These are phyloP conservation scores for Pyrenophora seminiperda DNA, from an alignment of 2,329 filamentous ascomycete species.

Conservation along the genomic window DNA sequence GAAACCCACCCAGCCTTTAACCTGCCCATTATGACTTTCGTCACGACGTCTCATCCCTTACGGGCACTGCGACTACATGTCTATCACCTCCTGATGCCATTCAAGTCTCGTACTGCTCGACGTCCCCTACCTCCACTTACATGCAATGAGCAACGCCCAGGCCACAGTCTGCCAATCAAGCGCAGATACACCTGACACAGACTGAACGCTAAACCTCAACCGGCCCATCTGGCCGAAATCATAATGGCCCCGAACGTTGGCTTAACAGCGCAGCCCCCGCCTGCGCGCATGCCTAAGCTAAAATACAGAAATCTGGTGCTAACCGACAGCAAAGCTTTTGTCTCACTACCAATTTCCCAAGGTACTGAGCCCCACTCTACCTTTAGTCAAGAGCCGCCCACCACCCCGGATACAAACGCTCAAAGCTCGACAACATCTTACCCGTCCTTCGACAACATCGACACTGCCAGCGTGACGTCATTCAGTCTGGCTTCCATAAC, in stretches of 20 bases:
- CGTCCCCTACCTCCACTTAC: slow-evolving; percentile 13
- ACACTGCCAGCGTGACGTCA: slow-evolving; percentile 32
- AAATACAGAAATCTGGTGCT: slow-evolving; percentile 42
- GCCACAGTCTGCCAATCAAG: slow-evolving; percentile 29
- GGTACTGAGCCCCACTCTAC: slow-evolving; percentile 7
- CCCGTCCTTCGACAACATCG: slow-evolving; percentile 28
- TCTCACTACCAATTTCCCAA: slow-evolving; percentile 16
- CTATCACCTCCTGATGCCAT: slow-evolving; percentile 3
- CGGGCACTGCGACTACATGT: background rate
- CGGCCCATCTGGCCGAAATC: slow-evolving; percentile 30
- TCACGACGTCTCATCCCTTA: background rate
- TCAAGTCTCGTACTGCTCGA: slow-evolving; percentile 3
- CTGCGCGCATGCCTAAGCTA: slow-evolving; percentile 42
- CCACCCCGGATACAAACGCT: slow-evolving; percentile 15
- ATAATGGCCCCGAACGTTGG: slow-evolving; percentile 37
- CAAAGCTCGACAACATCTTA: slow-evolving; percentile 8
- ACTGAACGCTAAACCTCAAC: slow-evolving; percentile 26
- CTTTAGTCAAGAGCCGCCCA: slow-evolving; percentile 11
- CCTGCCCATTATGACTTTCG: background rate
- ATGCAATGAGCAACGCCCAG: slow-evolving; percentile 24
- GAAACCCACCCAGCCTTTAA: background rate
- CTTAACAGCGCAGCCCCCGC: slow-evolving; percentile 33
- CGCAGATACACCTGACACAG: slow-evolving; percentile 15
- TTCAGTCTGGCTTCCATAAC: slow-evolving; percentile 41
- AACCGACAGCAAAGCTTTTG: slow-evolving; percentile 29